Evolutionary conservation across 2,329 filamentous ascomycete genomes (phyloP).

Genomic region (Nothopassalora personata): DNA sequence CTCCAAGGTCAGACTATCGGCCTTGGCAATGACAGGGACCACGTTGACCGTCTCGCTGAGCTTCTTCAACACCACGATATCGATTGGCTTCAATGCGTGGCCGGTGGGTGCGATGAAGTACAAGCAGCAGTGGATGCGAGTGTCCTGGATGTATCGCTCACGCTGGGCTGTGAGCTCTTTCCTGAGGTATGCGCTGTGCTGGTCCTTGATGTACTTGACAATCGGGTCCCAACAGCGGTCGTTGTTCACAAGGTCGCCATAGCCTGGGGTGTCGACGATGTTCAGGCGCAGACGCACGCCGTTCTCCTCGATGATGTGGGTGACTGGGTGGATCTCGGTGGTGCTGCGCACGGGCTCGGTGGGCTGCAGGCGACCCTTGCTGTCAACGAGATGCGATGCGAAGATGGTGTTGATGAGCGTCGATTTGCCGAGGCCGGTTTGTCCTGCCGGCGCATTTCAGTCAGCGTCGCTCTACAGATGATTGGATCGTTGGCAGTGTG

Average conservation of each 20-base stretch:
- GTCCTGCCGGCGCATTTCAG: conserved; percentile 55
- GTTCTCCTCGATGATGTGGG: conserved; percentile 99
- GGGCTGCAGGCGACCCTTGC: conserved; percentile 88
- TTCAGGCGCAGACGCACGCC: conserved; percentile 94
- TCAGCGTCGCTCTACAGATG: not conserved
- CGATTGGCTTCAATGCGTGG: conserved; percentile 97
- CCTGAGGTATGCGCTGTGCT: conserved; percentile 97
- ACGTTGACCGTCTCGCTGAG: conserved; percentile 98
- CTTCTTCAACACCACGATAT: conserved; percentile 99
- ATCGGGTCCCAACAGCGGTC: conserved; percentile 99
- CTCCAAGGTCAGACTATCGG: conserved; percentile 90
- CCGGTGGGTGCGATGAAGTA: conserved; percentile 99
- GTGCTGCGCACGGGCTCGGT: conserved; percentile 92
- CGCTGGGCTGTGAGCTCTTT: conserved; percentile 99
- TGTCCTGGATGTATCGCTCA: conserved; percentile 98
- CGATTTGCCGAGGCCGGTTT: conserved; percentile 97
- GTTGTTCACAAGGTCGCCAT: conserved; percentile 98
- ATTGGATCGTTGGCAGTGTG: not conserved
- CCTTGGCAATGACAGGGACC: conserved; percentile 97
- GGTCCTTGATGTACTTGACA: conserved; percentile 99
- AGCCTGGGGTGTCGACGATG: conserved; percentile 98
- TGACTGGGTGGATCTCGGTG: conserved; percentile 96
- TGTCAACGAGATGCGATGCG: conserved; percentile 97
- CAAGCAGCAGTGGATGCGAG: conserved; percentile 96
- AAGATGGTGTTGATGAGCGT: conserved; percentile 99